A percentile compares a stretch with the other conserved stretches of the same genome.
phyloP scores from a whole-genome alignment of 1,284 basidiomycete species.

The Puccinia triticina region DNA sequence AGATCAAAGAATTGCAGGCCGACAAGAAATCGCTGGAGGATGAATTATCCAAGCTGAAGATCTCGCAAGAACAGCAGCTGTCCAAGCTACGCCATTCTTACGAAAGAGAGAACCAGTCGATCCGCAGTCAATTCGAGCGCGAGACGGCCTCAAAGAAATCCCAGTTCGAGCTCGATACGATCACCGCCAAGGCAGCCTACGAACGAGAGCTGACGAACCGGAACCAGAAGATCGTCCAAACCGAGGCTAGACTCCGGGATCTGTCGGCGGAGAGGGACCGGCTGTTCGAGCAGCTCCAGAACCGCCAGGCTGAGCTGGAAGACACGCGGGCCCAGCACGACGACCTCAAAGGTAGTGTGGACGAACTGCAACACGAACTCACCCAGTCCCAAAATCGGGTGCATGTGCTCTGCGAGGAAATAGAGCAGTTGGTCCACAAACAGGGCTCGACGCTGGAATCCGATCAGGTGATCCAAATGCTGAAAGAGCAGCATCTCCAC shows the following conservation, averaged over 20 bases:
- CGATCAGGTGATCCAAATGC: not conserved
- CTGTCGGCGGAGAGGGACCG: slow-evolving; percentile 23
- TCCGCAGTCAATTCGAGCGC: slow-evolving; percentile 35
- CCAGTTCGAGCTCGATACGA: slow-evolving; percentile 35
- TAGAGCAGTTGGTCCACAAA: slow-evolving; percentile 24
- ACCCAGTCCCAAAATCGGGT: slow-evolving; percentile 38
- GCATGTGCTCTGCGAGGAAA: slow-evolving; percentile 15
- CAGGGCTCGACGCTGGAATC: not conserved
- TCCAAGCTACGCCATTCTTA: slow-evolving; percentile 46
- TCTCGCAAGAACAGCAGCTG: slow-evolving; percentile 39
- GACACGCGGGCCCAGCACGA: slow-evolving; percentile 22
- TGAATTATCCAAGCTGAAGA: slow-evolving; percentile 25
- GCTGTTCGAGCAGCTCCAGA: slow-evolving; percentile 39
- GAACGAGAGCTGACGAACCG: slow-evolving; percentile 38
- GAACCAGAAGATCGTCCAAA: slow-evolving; percentile 43
- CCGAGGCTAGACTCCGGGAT: slow-evolving; percentile 30
- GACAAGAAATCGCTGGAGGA: slow-evolving; percentile 35
- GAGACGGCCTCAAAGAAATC: slow-evolving; percentile 39
- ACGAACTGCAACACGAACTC: slow-evolving; percentile 40
- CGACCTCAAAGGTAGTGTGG: slow-evolving; percentile 31
- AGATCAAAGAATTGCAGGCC: slow-evolving; percentile 34
- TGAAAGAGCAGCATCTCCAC: slow-evolving; percentile 17
- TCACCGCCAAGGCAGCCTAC: slow-evolving; percentile 43
- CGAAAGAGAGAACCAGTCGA: slow-evolving; percentile 42
- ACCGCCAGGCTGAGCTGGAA: slow-evolving; percentile 37